Base-by-base conservation (phyloP, 164 flowering plant species). In the Pachysandra terminalis region DNA sequence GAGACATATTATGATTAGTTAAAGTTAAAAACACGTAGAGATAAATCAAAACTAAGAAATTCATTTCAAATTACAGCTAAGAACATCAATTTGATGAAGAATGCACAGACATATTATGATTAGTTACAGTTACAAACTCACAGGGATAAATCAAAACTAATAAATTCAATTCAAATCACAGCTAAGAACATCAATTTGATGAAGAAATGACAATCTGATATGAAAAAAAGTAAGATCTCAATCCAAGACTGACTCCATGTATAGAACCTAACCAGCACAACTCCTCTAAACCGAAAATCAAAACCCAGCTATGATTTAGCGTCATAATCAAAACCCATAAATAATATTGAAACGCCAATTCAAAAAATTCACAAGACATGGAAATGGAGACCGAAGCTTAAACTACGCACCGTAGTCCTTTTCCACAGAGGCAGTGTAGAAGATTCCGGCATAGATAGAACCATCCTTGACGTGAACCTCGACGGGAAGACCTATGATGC, bases 401-500 rank as follows among this genome's bases (percentile, higher is more conserved):
- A 23, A n/a, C 37, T 14, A 76, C 80, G 7, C 61, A 90, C 97
- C 92, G 55, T 81, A 85, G 1, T 79, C 87, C n/a, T 71, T 65
- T 19, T 85, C 84, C 21, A 79, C 68, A 60, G 73, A 81, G 15
- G 91, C 89, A 54, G 97, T 89, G 80, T 87, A 80, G 68, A 91
- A 87, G 66, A 85, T 81, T 69, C 97, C 96, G 45, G 90, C 81
- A 72, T 81, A 89, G 62, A 84, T 72, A 15, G 96, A 86, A 27
- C 96, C 97, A 40, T 91, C 91, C 65, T 75, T 89, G 72, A 84
- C 77, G 69, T 87, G 88, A 56, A 89, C 95, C 37, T 91, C 89
- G 16, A 91, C 97, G 0, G 87, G 89, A 35, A 83, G 77, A 17
- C 93, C 96, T 71, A 91, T 66, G 65, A 91, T 80, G 77, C 87